Evolutionary conservation across 2,329 filamentous ascomycete genomes (phyloP), one percentile per base, ranked within the genome.

Genomic region (Xylariomycetidae sp.): DNA sequence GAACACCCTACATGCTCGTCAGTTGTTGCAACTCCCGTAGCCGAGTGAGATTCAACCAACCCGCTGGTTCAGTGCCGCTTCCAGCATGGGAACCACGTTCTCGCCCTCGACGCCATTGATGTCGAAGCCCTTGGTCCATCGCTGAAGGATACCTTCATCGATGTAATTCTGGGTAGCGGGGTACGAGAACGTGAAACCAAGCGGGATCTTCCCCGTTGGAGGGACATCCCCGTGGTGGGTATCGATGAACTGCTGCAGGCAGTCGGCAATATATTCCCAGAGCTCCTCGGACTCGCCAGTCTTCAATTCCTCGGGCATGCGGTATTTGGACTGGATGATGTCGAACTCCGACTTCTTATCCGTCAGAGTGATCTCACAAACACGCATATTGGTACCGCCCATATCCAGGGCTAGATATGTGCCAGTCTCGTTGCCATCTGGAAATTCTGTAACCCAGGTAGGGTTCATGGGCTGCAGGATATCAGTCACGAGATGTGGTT

Each of bases 101-200:
- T 90, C 53, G 33, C 89, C 89, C 67, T 96, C 89, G 27, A 96
- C 88, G 25, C 88, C 89, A 16, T 80, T 74, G 60, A 97, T 94
- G 57, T 96, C 89, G 56, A 96, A 96, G 3, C 90, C 90, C 70
- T 97, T 97, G 49, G 90, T 96, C 90, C 90, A 97, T 50, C 88
- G 81, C 64, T 96, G 89, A 37, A 96, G 74, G 25, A 95, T 74
- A 48, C 89, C 90, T 61, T 94, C 86, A 49, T 96, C 88, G 54
- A 96, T 89, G 63, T 88, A 90, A 50, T 94, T 80, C 62, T 96
- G 90, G 1, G 86, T 92, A 12, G 88, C 89, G 3, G 90, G 90
- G 60, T 95, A 96, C 4, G 87, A 94, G 67, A 97, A 97, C 28
- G 90, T 96, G 68, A 96, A 96, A 54, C 90, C 90, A 6, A 96